Evolutionary conservation across 305 asterid genomes (phyloP).

Genomic region (Plantago lanceolata): DNA sequence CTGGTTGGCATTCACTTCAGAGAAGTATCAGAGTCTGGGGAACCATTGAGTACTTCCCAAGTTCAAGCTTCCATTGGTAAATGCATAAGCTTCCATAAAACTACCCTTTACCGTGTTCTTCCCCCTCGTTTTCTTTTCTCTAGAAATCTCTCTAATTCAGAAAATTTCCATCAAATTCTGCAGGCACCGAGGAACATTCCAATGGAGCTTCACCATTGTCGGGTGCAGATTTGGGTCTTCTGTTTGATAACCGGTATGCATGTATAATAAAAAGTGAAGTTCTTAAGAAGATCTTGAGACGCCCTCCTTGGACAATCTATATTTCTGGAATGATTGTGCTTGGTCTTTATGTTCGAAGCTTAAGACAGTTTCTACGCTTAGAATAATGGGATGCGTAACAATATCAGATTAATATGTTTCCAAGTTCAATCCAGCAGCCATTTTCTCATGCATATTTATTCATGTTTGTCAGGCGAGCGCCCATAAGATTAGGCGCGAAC

Average conservation of each 20-base stretch:
- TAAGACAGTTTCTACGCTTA: background rate
- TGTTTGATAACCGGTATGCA: constrained; percentile 39
- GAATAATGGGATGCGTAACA: background rate
- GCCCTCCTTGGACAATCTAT: background rate
- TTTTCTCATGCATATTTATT: constrained; percentile 1
- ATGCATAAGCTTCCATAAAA: constrained; percentile 1
- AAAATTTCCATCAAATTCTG: constrained; percentile 9
- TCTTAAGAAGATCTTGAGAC: background rate
- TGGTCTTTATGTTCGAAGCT: constrained; percentile 5
- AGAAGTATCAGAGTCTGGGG: constrained; percentile 56
- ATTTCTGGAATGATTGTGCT: background rate
- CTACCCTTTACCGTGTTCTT: background rate
- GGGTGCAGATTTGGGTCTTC: constrained; percentile 30
- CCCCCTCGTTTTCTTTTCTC: background rate
- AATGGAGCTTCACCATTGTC: constrained; percentile 34
- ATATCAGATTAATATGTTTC: background rate
- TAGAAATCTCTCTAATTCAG: constrained; percentile 1
- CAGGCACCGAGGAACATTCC: constrained; percentile 32
- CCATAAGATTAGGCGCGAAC: constrained; percentile 57
- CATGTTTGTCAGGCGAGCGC: constrained; percentile 33
- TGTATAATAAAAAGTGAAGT: no score
- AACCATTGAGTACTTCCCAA: constrained; percentile 39
- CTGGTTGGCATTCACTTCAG: constrained; percentile 78
- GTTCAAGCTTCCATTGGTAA: constrained; percentile 36
- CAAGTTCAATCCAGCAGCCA: background rate